Evolutionary conservation across 2,329 filamentous ascomycete genomes (phyloP).

Genomic region (Curvularia sp.): DNA sequence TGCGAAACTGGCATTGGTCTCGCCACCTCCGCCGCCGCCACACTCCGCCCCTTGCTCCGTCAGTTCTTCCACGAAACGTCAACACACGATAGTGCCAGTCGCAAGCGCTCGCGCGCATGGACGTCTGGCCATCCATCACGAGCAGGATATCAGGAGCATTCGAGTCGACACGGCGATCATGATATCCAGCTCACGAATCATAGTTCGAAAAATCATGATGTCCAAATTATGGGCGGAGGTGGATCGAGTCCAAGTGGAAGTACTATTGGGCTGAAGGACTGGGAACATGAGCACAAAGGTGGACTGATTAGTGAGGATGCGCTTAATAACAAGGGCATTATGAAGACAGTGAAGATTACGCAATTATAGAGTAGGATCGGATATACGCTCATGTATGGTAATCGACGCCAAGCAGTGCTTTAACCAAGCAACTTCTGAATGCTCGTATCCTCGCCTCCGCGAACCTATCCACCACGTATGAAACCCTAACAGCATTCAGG

Average conservation of each 20-base stretch:
- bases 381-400: too few relatives aligned
- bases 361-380: not conserved
- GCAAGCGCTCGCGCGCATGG: conserved; percentile 24
- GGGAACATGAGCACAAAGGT: conserved; percentile 10
- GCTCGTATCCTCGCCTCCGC: too few relatives aligned
- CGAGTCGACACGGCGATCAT: conserved; percentile 17
- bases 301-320: not conserved
- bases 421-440: too few relatives aligned
- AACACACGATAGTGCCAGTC: conserved; percentile 17
- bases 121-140: conserved; percentile 15
- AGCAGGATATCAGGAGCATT: conserved; percentile 21
- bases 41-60: conserved; percentile 24
- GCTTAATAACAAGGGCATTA: not conserved
- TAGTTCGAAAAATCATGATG: conserved; percentile 11
- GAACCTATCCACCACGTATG: too few relatives aligned
- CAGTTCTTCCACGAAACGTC: conserved; percentile 22
- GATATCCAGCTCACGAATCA: conserved; percentile 19
- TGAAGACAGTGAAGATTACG: not conserved
- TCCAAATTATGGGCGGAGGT: conserved; percentile 11
- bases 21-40: conserved; percentile 24
- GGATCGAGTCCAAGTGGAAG: conserved; percentile 20
- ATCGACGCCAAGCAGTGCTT: too few relatives aligned
- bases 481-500: too few relatives aligned
- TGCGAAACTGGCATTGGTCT: conserved; percentile 27
- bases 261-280: conserved; percentile 19